phyloP scores from a whole-genome alignment of 2,329 filamentous ascomycete species.

The Fusarium subtropicale region DNA sequence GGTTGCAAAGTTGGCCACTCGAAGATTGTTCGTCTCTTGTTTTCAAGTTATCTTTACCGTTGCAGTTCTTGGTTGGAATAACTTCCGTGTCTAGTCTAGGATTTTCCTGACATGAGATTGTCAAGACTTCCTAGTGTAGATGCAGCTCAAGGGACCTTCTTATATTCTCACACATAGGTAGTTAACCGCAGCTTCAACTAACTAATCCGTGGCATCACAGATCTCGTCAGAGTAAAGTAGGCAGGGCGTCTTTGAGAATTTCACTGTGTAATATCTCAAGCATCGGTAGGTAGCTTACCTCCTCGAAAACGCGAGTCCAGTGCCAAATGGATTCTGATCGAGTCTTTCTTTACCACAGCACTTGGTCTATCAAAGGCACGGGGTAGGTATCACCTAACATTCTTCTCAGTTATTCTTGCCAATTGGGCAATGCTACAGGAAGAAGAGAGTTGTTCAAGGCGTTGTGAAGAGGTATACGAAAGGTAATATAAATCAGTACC shows the following conservation, averaged over 20 bases:
- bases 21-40: background rate
- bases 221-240: background rate
- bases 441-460: background rate
- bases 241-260: fast-evolving
- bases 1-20: background rate
- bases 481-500: too few relatives aligned
- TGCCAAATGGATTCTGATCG: background rate
- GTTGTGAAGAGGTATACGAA: background rate
- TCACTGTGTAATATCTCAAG: background rate
- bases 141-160: background rate
- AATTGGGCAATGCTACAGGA: background rate
- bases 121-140: background rate
- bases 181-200: background rate
- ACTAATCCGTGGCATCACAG: background rate
- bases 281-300: background rate
- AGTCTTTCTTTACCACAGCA: background rate
- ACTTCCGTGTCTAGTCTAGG: background rate
- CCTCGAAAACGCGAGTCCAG: background rate
- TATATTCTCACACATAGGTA: background rate
- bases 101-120: background rate
- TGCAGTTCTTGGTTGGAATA: background rate
- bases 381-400: too few relatives aligned
- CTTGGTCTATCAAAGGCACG: too few relatives aligned
- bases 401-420: background rate
- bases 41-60: fast-evolving